These are phyloP conservation scores for Epichloe amarillans DNA, from an alignment of 2,329 filamentous ascomycete genomes.

Conservation along the genomic window DNA sequence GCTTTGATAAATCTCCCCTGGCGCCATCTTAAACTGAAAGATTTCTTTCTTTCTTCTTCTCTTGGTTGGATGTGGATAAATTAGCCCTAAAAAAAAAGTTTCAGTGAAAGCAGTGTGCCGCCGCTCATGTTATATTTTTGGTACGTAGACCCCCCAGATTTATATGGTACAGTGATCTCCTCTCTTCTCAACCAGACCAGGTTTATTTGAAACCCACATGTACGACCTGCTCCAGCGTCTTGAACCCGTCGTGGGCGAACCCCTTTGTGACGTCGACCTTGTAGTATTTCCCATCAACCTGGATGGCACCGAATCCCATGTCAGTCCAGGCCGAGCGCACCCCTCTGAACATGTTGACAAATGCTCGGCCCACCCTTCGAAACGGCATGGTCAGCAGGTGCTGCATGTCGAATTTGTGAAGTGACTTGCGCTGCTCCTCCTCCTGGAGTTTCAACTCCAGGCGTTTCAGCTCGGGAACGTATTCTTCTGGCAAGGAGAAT, in stretches of 20 bases:
- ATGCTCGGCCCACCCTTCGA: constrained; percentile 31
- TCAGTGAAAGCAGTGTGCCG: no score
- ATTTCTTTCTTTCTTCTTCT: no score
- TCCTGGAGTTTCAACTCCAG: constrained; percentile 21
- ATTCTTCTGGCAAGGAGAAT: constrained; percentile 25
- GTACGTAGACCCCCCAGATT: no score
- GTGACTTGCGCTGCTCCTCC: constrained; percentile 23
- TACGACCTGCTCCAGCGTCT: constrained; percentile 43
- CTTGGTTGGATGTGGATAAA: no score
- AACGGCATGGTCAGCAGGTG: constrained; percentile 46
- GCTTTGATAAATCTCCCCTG: no score
- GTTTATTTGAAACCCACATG: constrained; percentile 1
- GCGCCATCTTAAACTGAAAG: no score
- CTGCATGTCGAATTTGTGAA: constrained; percentile 37
- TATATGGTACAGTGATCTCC: neutral
- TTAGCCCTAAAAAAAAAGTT: no score
- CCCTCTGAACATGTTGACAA: constrained; percentile 28
- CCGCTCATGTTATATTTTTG: neutral
- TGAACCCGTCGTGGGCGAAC: constrained; percentile 46
- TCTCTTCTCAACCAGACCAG: neutral
- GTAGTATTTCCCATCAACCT: constrained; percentile 33
- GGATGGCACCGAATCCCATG: constrained; percentile 41
- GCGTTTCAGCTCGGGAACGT: constrained; percentile 22
- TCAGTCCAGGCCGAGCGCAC: constrained; percentile 39
- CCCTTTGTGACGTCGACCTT: constrained; percentile 45